These are phyloP conservation scores for Dimargaris verticillata DNA, from an alignment of 192 early-diverging fungal genomes.

Conservation along the genomic window DNA sequence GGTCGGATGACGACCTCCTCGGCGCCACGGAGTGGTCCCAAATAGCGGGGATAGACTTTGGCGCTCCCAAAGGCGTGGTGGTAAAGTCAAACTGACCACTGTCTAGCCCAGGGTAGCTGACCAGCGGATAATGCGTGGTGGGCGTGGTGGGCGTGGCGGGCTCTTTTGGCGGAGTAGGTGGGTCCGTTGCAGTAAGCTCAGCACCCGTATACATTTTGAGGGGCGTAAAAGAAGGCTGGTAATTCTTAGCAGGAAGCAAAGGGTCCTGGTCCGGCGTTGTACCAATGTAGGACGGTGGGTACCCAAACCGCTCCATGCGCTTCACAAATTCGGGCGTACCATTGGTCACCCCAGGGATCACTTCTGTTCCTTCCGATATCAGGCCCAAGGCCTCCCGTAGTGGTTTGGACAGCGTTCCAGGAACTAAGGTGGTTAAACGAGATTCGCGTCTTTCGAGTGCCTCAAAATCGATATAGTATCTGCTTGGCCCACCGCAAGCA, in stretches of 20 bases:
- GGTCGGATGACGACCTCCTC: not conserved
- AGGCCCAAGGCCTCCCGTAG: not conserved
- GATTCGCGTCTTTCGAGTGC: no score
- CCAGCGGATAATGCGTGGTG: not conserved
- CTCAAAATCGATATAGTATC: no score
- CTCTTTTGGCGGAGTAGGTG: not conserved
- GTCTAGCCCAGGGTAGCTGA: not conserved
- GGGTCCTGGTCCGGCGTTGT: not conserved
- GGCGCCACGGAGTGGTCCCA: not conserved
- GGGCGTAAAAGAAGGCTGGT: not conserved
- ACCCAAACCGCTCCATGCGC: slow-evolving; percentile 4
- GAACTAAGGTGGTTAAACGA: not conserved
- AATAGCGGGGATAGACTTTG: not conserved
- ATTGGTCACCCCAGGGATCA: not conserved
- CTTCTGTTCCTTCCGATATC: not conserved
- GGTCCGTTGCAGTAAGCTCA: not conserved
- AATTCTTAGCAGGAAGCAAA: not conserved
- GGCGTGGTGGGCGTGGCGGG: not conserved
- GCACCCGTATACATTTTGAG: not conserved
- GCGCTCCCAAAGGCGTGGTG: not conserved
- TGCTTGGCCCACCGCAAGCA: no score
- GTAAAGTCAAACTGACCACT: not conserved
- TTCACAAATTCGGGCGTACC: not conserved
- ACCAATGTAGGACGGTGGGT: not conserved
- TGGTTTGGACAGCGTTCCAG: not conserved